Percentiles rank a stretch among this genome's conserved stretches.
These are phyloP conservation scores for Aspergillus amoenus DNA, from an alignment of 2,329 filamentous ascomycete genomes.

Conservation along the genomic window DNA sequence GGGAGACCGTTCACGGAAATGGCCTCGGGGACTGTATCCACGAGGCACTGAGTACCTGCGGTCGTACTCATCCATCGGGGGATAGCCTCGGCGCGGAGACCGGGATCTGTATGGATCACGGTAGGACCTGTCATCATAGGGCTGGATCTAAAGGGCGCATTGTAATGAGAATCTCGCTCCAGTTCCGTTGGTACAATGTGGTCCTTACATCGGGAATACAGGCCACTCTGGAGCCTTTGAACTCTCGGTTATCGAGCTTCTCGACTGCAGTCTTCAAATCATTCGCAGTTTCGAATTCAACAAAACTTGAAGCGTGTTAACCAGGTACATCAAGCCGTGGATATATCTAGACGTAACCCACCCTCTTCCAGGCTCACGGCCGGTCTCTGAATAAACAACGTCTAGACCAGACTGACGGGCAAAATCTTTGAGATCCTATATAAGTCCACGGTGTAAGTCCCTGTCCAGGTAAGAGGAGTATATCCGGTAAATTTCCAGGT, in stretches of 20 bases:
- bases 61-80: constrained; percentile 75
- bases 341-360: constrained; percentile 50
- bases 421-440: constrained; percentile 99
- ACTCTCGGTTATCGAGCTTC: constrained; percentile 89
- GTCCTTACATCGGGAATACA: constrained; percentile 80
- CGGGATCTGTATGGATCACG: constrained; percentile 76
- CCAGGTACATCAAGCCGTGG: constrained; percentile 16
- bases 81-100: constrained; percentile 68
- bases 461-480: constrained; percentile 50
- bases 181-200: constrained; percentile 18
- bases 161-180: constrained; percentile 27
- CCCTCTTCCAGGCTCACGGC: constrained; percentile 90
- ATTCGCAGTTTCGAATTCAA: constrained; percentile 91
- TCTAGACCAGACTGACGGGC: constrained; percentile 94
- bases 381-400: constrained; percentile 96
- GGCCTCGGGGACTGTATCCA: constrained; percentile 79
- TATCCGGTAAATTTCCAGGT: constrained; percentile 16
- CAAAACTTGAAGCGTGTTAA: constrained; percentile 65
- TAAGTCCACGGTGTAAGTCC: constrained; percentile 76
- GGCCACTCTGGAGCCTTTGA: constrained; percentile 83
- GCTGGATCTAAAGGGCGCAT: constrained; percentile 61
- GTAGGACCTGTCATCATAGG: constrained; percentile 64
- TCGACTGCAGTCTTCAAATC: constrained; percentile 90
- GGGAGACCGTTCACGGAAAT: constrained; percentile 82
- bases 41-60: constrained; percentile 75